Evolutionary conservation across 179 eudicot species (phyloP).

Genomic region (Beta macrorhiza): DNA sequence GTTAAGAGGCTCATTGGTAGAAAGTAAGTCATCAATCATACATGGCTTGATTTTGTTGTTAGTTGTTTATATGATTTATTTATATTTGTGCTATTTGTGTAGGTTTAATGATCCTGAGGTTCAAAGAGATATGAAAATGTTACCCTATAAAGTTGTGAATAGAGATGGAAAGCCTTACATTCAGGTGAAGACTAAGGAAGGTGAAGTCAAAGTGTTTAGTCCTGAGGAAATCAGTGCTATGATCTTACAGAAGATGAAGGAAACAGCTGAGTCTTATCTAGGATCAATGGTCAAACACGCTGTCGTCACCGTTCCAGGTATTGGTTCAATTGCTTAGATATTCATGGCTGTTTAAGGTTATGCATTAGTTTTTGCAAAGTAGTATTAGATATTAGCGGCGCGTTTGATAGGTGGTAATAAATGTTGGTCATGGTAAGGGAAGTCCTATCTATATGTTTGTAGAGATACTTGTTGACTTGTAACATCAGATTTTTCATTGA

Average conservation of each 20-base stretch:
- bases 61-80: neutral
- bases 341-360: neutral
- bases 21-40: constrained; percentile 23
- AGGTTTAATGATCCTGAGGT: constrained; percentile 40
- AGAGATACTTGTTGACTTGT: too few relatives aligned
- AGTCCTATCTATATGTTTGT: too few relatives aligned
- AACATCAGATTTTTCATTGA: too few relatives aligned
- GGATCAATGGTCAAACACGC: constrained; percentile 36
- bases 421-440: too few relatives aligned
- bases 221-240: constrained; percentile 48
- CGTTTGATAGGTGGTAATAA: too few relatives aligned
- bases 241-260: constrained; percentile 44
- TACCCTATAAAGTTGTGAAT: constrained; percentile 37
- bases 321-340: too few relatives aligned
- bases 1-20: constrained; percentile 41
- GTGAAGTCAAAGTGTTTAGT: constrained; percentile 40
- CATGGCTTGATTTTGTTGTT: neutral
- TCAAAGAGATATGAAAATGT: constrained; percentile 37
- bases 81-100: neutral
- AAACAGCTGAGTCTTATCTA: constrained; percentile 35
- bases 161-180: constrained; percentile 42
- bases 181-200: constrained; percentile 33
- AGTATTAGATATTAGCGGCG: too few relatives aligned
- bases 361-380: neutral
- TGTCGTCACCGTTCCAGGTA: constrained; percentile 41